A percentile compares a stretch with the other conserved stretches of the same genome.
Conservation (phyloP, 768 basidiomycete species). For the Mycena latifolia region DNA sequence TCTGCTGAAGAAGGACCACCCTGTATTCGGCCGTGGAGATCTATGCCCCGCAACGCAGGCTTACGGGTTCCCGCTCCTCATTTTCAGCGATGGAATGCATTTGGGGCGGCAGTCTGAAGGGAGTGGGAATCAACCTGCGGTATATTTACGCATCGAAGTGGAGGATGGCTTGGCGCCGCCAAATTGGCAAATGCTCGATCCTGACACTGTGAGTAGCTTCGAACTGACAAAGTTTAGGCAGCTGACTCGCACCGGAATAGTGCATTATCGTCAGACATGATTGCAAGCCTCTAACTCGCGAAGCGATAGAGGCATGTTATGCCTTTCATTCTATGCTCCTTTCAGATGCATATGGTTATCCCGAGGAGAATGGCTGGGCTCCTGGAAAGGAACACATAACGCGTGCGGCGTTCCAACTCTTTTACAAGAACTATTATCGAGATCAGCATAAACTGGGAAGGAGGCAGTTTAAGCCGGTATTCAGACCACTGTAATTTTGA, state of each 20-base stretch:
- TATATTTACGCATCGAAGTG: constrained; percentile 39
- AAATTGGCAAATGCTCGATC: constrained; percentile 25
- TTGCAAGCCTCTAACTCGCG: constrained; percentile 35
- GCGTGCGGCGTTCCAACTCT: constrained; percentile 33
- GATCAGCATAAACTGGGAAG: constrained; percentile 32
- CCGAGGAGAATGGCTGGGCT: constrained; percentile 27
- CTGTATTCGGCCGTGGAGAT: constrained; percentile 36
- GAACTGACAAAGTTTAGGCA: background rate
- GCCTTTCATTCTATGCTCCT: constrained; percentile 36
- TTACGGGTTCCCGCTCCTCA: constrained; percentile 35
- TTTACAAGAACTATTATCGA: constrained; percentile 32
- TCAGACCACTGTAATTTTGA: constrained; percentile 14
- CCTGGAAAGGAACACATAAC: constrained; percentile 23
- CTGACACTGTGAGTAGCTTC: constrained; percentile 18
- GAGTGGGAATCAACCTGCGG: constrained; percentile 37
- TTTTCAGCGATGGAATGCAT: constrained; percentile 34
- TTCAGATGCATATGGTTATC: constrained; percentile 17
- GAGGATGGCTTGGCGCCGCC: constrained; percentile 34
- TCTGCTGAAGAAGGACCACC: constrained; percentile 33
- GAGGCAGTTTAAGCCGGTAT: constrained; percentile 18
- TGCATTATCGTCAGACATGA: constrained; percentile 37
- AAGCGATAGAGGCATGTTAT: constrained; percentile 37
- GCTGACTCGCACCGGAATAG: constrained; percentile 23
- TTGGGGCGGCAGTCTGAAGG: constrained; percentile 11
- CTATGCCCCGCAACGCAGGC: constrained; percentile 34